Base-by-base conservation (phyloP, 2,329 filamentous ascomycete genomes). In the Hypoxylon sp. region DNA sequence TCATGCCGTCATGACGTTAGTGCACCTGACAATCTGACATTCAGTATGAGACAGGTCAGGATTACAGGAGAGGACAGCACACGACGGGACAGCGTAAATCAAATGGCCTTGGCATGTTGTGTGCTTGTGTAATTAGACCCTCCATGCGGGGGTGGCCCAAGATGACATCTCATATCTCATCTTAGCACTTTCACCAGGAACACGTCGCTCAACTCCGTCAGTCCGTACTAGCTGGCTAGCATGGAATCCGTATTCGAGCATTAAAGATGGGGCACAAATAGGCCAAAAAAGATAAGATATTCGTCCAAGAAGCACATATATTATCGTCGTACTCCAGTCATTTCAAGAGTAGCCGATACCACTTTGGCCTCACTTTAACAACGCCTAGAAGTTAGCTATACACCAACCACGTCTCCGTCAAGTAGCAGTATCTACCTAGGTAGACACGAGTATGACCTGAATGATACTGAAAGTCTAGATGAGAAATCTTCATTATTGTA, bases 121-220 rank as follows among this genome's bases (percentile, higher is more conserved):
- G 47, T 41, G 10, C 23, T 29, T 42, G 26, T 31, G 47, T 41
- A 17, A 31, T 24, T 48, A 42, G 38, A 56, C 55, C 52, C 38
- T 24, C n/a, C 18, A 21, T 50, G 48, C 42, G 41, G 48, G 48
- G 42, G 26, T 42, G 31, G 45, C 15, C 33, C 29, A 10, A 52
- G 33, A 47, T 52, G 38, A 40, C 35, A 26, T 31, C 41, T 56
- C 43, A 52, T 43, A 56, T 48, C 23, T 55, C 50, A 55, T 48
- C 20, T 48, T 46, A 27, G 3, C 18, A 52, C 37, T 54, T 31
- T 23, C 20, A 45, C 40, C 21, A 17, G 35, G n/a, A 5, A 24
- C 23, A 20, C 43, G 18, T 46, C 29, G 42, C 35, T 15, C 29
- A n/a, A 33, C 29, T 33, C 29, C 29, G 29, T n/a, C 29, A 33